Conservation (phyloP, 176 grass and related monocot genomes). For the Oryza nivara region DNA sequence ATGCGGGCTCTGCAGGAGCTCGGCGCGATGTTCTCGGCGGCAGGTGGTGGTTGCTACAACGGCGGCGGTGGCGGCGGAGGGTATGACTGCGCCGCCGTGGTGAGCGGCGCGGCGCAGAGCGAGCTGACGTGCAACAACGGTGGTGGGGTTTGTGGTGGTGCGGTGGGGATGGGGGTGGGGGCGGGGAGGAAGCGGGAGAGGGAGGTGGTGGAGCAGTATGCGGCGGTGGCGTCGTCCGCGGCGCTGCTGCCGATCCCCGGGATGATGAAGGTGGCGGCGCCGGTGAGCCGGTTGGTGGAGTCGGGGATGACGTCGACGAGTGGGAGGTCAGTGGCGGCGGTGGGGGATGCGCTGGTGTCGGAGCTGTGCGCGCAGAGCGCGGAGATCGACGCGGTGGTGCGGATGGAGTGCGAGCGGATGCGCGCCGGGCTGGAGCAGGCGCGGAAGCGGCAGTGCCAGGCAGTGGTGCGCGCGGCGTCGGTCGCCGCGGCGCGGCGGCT, state of each 20-base stretch:
- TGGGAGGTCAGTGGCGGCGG: constrained; percentile 26
- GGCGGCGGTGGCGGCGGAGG: background rate
- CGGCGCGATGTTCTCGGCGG: background rate
- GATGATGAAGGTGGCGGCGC: background rate
- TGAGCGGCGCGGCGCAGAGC: constrained; percentile 46
- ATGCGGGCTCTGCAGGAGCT: background rate
- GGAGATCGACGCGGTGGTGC: constrained; percentile 56
- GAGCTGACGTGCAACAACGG: constrained; percentile 58
- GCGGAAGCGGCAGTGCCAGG: constrained; percentile 48
- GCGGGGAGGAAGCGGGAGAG: constrained; percentile 49
- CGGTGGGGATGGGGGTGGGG: background rate
- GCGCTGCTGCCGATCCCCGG: constrained; percentile 28
- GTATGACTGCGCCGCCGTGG: constrained; percentile 9
- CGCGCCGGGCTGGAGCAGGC: constrained; percentile 49
- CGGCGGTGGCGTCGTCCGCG: background rate
- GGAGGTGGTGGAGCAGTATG: constrained; percentile 3
- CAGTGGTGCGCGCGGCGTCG: constrained; percentile 39
- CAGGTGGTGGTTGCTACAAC: background rate
- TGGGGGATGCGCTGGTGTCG: background rate
- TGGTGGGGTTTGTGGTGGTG: background rate
- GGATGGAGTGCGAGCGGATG: constrained; percentile 52
- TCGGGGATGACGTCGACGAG: constrained; percentile 56
- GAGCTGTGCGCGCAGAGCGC: constrained; percentile 45
- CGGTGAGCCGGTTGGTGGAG: constrained; percentile 27
- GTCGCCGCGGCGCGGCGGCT: constrained; percentile 16